phyloP scores from a whole-genome alignment of 352 stramenopile genomes.

The Phytophthora citricola region DNA sequence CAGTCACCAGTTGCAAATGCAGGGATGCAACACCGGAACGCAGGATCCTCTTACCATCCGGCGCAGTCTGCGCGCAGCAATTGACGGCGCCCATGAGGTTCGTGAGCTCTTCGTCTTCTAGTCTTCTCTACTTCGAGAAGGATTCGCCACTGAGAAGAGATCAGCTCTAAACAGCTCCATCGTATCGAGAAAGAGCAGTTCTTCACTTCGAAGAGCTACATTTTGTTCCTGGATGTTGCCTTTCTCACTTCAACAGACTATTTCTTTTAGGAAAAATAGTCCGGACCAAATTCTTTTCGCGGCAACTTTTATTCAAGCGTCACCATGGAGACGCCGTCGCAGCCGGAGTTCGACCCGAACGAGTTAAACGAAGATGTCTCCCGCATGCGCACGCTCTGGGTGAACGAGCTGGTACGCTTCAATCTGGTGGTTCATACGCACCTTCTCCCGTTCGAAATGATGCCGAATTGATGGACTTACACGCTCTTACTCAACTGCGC shows the following conservation, averaged over 20 bases:
- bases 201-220: slow-evolving; percentile 6
- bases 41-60: slow-evolving; percentile 22
- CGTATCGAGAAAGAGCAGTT: slow-evolving; percentile 38
- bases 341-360: slow-evolving; percentile 58
- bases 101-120: slow-evolving; percentile 9
- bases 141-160: slow-evolving; percentile 25
- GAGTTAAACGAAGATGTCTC: slow-evolving; percentile 87
- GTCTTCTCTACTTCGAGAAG: slow-evolving; percentile 20
- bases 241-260: slow-evolving; percentile 32
- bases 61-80: slow-evolving; percentile 46
- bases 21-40: slow-evolving; percentile 10
- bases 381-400: slow-evolving; percentile 72
- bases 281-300: slow-evolving; percentile 19
- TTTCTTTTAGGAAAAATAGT: slow-evolving; percentile 7
- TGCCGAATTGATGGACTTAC: slow-evolving; percentile 24
- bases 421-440: background rate
- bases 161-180: slow-evolving; percentile 8
- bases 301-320: slow-evolving; percentile 6
- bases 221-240: slow-evolving; percentile 15
- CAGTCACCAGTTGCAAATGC: background rate
- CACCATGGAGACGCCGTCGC: slow-evolving; percentile 31
- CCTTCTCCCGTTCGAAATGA: slow-evolving; percentile 1
- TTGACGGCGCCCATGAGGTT: slow-evolving; percentile 39
- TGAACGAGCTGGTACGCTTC: slow-evolving; percentile 79
- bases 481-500: background rate